A percentile compares a stretch with the other conserved stretches of the same genome.
These are phyloP conservation scores for Picochlorum sp. DNA, from an alignment of 139 green algal genomes.

Conservation along the genomic window DNA sequence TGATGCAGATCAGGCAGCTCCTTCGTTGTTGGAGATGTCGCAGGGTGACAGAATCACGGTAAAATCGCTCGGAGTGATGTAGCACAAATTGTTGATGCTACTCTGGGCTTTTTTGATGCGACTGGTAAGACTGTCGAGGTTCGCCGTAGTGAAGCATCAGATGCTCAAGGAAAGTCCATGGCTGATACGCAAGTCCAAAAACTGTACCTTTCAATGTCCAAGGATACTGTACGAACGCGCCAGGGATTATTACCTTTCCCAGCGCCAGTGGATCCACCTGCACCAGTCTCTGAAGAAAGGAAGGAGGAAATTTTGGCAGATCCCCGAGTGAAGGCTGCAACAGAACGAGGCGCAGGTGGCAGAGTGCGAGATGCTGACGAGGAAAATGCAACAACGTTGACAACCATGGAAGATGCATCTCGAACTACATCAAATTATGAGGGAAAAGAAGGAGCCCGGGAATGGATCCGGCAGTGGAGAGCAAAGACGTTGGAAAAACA, in stretches of 20 bases:
- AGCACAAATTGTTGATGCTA: constrained; percentile 36
- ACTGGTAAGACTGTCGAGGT: constrained; percentile 74
- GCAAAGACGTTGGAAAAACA: constrained; percentile 17
- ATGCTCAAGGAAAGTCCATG: constrained; percentile 43
- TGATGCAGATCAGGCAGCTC: constrained; percentile 11
- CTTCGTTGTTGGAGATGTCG: constrained; percentile 43
- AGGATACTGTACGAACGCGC: constrained; percentile 51
- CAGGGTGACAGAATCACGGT: constrained; percentile 59
- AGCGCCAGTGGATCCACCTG: constrained; percentile 46
- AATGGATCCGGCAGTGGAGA: constrained; percentile 41
- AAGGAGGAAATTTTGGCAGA: constrained; percentile 53
- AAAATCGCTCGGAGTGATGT: constrained; percentile 56
- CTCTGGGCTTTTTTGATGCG: constrained; percentile 38
- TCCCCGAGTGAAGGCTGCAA: constrained; percentile 16
- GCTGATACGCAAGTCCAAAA: constrained; percentile 22
- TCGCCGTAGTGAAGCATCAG: constrained; percentile 42
- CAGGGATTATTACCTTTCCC: constrained; percentile 61
- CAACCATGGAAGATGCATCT: constrained; percentile 12
- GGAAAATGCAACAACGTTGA: constrained; percentile 19
- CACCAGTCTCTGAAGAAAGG: constrained; percentile 52
- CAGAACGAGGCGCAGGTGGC: constrained; percentile 15
- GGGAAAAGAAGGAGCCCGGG: constrained; percentile 5
- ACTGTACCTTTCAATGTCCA: constrained; percentile 42
- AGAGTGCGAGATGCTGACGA: constrained; percentile 28
- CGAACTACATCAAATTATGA: background rate